phyloP scores from a whole-genome alignment of 495 filamentous ascomycete genomes.

The Schizothecium vesticola region DNA sequence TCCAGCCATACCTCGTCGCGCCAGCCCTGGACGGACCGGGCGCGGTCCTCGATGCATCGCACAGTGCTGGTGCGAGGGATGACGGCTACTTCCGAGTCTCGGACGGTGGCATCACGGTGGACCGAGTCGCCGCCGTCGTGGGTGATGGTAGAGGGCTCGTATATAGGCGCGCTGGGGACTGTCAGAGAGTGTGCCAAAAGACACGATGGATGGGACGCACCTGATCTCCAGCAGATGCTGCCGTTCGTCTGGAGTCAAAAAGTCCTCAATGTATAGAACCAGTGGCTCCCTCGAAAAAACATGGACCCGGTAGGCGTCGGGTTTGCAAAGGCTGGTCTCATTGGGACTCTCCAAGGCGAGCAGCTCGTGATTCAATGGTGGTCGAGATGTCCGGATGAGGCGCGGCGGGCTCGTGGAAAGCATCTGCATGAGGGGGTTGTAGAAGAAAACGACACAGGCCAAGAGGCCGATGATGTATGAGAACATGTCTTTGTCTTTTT shows the following conservation, averaged over 20 bases:
- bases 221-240: slow-evolving; percentile 41
- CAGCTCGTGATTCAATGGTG: slow-evolving; percentile 37
- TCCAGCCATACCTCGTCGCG: slow-evolving; percentile 41
- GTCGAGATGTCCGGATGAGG: slow-evolving; percentile 33
- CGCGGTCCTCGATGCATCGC: slow-evolving; percentile 40
- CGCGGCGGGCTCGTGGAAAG: slow-evolving; percentile 13
- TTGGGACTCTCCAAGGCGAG: slow-evolving; percentile 36
- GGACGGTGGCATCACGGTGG: slow-evolving; percentile 30
- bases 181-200: neutral
- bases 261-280: slow-evolving; percentile 44
- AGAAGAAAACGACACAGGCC: slow-evolving; percentile 22
- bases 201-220: slow-evolving; percentile 11
- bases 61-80: slow-evolving; percentile 37
- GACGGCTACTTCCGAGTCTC: slow-evolving; percentile 46
- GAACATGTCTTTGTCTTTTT: slow-evolving; percentile 17
- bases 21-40: slow-evolving; percentile 43
- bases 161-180: slow-evolving; percentile 33
- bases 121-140: slow-evolving; percentile 32
- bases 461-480: slow-evolving; percentile 23
- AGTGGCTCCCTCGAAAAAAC: slow-evolving; percentile 39
- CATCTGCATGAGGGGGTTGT: slow-evolving; percentile 20
- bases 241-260: slow-evolving; percentile 32
- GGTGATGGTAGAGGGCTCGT: slow-evolving; percentile 40
- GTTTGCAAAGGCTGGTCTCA: slow-evolving; percentile 26
- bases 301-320: slow-evolving; percentile 34